These are phyloP conservation scores for Takashimella tepidaria DNA, from an alignment of 1,284 basidiomycete species.

Conservation along the genomic window DNA sequence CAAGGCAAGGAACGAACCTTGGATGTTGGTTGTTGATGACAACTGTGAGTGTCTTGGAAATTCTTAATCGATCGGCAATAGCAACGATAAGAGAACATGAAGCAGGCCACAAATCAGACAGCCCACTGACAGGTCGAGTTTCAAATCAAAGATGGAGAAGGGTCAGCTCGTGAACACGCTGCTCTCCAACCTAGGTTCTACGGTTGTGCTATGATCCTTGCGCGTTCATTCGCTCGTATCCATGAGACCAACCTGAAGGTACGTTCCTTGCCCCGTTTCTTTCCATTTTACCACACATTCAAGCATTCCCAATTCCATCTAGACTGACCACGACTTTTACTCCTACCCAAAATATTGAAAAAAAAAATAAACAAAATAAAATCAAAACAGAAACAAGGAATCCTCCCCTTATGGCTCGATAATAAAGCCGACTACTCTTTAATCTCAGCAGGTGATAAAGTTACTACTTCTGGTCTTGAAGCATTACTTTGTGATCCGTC, in stretches of 20 bases:
- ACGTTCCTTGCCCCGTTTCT: constrained; percentile 15
- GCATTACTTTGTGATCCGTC: constrained; percentile 55
- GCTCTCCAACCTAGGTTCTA: constrained; percentile 96
- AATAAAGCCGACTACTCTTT: constrained; percentile 76
- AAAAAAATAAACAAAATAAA: no score
- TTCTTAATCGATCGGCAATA: no score
- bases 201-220: constrained; percentile 75
- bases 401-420: constrained; percentile 86
- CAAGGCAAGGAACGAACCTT: constrained; percentile 73
- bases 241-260: constrained; percentile 97
- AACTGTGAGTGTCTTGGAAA: constrained; percentile 57
- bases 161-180: constrained; percentile 80
- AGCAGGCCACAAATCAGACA: no score
- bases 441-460: constrained; percentile 71
- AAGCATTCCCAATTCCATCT: no score
- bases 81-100: no score
- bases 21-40: constrained; percentile 92
- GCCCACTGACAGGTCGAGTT: no score
- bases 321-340: no score
- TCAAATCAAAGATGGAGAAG: constrained; percentile 79
- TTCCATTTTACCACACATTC: constrained; percentile 7
- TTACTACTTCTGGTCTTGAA: constrained; percentile 57
- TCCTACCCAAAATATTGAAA: no score
- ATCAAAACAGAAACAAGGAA: constrained; percentile 92
- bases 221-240: constrained; percentile 93